Evolutionary conservation across 2,329 filamentous ascomycete genomes (phyloP), one percentile per base, ranked within the genome.

Genomic region (Aspergillus uvarum): DNA sequence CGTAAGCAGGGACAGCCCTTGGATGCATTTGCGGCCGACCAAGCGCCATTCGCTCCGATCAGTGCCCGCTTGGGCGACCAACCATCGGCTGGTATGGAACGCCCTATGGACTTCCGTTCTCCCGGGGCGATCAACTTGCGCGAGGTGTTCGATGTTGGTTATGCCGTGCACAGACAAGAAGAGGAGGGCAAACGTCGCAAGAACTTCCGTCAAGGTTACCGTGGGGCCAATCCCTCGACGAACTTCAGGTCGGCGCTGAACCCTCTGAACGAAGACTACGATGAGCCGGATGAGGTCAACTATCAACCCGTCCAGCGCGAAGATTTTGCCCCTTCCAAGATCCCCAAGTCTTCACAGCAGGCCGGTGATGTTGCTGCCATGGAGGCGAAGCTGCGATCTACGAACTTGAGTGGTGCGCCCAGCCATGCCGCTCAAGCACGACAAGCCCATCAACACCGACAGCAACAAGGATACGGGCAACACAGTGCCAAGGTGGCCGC

Each of bases 111-210:
- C 75, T 99, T 98, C 87, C 87, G 95, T 59, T 98, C 93, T 0
- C 95, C 95, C 0, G 95, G 93, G 54, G 93, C 92, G 2, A 89
- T 99, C 77, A 98, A 98, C 73, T 81, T 99, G 12, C 91, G 95
- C 61, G 95, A 99, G 76, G 93, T 98, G 2, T 99, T 99, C 67
- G 95, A 99, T 71, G 94, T 99, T 52, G 89, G 92, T n/a, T 99
- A 99, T 71, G 94, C 95, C 8, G 95, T 99, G 8, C 95, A 98
- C 74, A 84, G 95, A 51, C 92, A 98, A 76, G 95, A 98, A 77
- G 95, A 99, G 74, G 95, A 98, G 76, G 89, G 87, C 69, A 98
- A 97, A 80, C 88, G 92, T 56, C 87, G 92, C 65, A 96, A 96
- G 76, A 91, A 96, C 71, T 85, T 93, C 68, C 81, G 85, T 79